These are phyloP conservation scores for Saccharomycopsis hybrid DNA, from an alignment of 1,139 yeast species.

Conservation along the genomic window DNA sequence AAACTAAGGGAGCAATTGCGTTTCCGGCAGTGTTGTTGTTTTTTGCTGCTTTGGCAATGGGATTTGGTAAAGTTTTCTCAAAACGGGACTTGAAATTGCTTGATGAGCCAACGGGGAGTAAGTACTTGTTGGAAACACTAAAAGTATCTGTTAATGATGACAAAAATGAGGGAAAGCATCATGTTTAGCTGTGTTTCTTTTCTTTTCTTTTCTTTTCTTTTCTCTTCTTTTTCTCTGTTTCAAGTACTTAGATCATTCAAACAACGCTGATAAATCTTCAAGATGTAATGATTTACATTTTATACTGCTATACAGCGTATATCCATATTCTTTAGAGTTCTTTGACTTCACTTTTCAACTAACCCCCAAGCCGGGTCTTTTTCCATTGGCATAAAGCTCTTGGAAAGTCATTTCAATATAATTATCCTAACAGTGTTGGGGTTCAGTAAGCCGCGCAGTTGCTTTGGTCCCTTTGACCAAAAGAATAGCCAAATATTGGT, in stretches of 20 bases:
- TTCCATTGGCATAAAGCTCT: no score
- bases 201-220: background rate
- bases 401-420: no score
- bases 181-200: background rate
- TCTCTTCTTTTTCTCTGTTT: background rate
- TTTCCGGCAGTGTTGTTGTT: constrained; percentile 83
- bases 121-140: constrained; percentile 8
- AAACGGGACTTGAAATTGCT: constrained; percentile 50
- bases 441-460: no score
- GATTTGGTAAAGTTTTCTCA: constrained; percentile 60
- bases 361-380: no score
- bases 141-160: constrained; percentile 4
- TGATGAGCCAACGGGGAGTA: constrained; percentile 39
- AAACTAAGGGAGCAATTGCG: constrained; percentile 88
- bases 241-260: background rate
- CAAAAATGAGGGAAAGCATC: background rate
- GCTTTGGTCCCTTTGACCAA: no score
- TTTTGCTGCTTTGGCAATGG: constrained; percentile 48
- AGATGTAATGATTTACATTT: background rate
- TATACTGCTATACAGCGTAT: no score
- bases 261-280: background rate
- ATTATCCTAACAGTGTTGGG: no score
- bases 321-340: no score
- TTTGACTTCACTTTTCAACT: no score
- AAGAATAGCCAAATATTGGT: no score